Evolutionary conservation across 1,139 yeast genomes (phyloP).

Genomic region (Pichiaceae sp.): DNA sequence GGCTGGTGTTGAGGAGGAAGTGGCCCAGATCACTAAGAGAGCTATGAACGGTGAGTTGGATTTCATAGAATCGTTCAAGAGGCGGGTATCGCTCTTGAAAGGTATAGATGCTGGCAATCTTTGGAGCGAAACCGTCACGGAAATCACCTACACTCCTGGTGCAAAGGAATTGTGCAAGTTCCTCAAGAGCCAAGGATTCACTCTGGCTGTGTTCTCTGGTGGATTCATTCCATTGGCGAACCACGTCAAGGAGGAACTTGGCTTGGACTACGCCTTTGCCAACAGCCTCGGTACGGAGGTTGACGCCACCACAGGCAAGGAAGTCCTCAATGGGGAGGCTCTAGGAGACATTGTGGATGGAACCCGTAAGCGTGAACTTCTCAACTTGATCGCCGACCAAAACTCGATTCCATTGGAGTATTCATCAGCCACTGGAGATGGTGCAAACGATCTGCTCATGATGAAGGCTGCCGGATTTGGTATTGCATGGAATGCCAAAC

Average conservation of each 20-base stretch:
- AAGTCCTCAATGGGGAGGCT: slow-evolving; percentile 46
- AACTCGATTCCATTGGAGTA: slow-evolving; percentile 49
- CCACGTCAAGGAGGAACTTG: slow-evolving; percentile 58
- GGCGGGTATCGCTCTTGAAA: slow-evolving; percentile 66
- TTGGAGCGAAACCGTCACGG: slow-evolving; percentile 70
- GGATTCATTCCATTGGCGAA: slow-evolving; percentile 89
- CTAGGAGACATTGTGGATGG: slow-evolving; percentile 83
- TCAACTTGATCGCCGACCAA: slow-evolving; percentile 56
- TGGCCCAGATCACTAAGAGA: slow-evolving; percentile 75
- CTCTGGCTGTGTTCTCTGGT: slow-evolving; percentile 86
- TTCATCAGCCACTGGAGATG: slow-evolving; percentile 92
- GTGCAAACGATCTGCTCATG: slow-evolving; percentile 92
- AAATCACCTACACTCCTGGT: slow-evolving; percentile 74
- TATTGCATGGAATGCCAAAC: slow-evolving; percentile 96
- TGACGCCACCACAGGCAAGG: slow-evolving; percentile 42
- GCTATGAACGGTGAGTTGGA: slow-evolving; percentile 98
- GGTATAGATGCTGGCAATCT: slow-evolving; percentile 70
- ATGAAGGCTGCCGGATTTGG: slow-evolving; percentile 92
- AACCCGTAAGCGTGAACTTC: slow-evolving; percentile 65
- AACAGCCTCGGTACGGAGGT: slow-evolving; percentile 54
- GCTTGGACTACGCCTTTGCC: slow-evolving; percentile 84
- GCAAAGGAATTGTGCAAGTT: slow-evolving; percentile 62
- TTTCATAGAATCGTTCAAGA: slow-evolving; percentile 70
- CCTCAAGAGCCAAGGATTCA: slow-evolving; percentile 53
- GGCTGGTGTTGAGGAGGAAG: slow-evolving; percentile 71